Conservation (phyloP, 2,329 filamentous ascomycete genomes). For the Scopulariopsis brevicaulis region DNA sequence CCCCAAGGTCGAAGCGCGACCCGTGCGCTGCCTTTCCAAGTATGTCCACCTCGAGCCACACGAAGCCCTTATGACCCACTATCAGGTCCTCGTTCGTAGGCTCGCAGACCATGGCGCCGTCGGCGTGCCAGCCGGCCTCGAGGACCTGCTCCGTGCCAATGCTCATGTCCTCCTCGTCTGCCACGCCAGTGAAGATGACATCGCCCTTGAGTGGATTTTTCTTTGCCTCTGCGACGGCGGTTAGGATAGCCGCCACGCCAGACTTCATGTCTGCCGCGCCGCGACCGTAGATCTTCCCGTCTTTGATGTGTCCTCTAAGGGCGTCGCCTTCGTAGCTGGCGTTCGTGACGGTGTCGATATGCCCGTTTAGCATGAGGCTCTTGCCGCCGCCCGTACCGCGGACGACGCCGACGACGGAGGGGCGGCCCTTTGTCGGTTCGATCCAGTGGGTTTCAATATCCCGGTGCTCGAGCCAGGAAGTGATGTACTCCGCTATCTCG, state of each 20-base stretch:
- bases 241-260: conserved; percentile 33
- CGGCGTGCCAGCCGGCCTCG: conserved; percentile 37
- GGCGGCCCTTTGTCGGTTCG: conserved; percentile 30
- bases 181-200: conserved; percentile 39
- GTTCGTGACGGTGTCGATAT: conserved; percentile 39
- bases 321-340: conserved; percentile 32
- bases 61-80: conserved; percentile 38
- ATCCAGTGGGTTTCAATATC: conserved; percentile 37
- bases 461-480: conserved; percentile 37
- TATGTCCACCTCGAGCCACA: conserved; percentile 29
- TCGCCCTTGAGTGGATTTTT: conserved; percentile 29
- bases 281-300: conserved; percentile 30
- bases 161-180: conserved; percentile 39
- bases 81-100: conserved; percentile 29
- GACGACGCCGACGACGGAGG: conserved; percentile 36
- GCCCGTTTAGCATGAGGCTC: conserved; percentile 39
- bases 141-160: conserved; percentile 39
- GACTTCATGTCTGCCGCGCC: conserved; percentile 40
- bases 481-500: conserved; percentile 31
- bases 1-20: conserved; percentile 27
- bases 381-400: conserved; percentile 33
- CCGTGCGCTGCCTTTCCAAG: conserved; percentile 29
- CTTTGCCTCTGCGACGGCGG: conserved; percentile 25
- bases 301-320: conserved; percentile 25
- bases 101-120: conserved; percentile 37